Base-by-base conservation (phyloP, 2,329 filamentous ascomycete species). In the Sporothrix variecibatus region DNA sequence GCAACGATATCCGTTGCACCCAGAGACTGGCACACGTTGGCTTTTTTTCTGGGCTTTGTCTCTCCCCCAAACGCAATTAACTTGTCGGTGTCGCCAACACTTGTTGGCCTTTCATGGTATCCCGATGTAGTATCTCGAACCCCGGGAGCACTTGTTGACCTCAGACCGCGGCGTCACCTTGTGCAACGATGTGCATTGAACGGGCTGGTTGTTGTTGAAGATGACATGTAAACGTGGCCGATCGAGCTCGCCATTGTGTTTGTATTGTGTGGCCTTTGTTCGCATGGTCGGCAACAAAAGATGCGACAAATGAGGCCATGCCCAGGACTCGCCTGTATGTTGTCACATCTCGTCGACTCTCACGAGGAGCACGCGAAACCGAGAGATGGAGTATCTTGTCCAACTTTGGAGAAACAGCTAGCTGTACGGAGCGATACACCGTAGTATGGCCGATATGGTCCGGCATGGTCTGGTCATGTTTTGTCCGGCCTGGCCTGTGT, bases 151-250 rank as follows among this genome's bases (percentile, higher is more conserved):
- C 15, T 15, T 17, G 40, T 49, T 49, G 43, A 6, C 15, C 43
- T 15, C 43, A 49, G 15, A 26, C 51, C 15, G 34, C 31, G 40
- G 43, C 43, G 11, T 43, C 8, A 38, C 9, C n/a, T 68, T 68
- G 65, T 68, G 65, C 43, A 17, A 68, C 34, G 65, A 64, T 26
- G 34, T 64, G 60, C 60, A 64, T 40, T 64, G 20, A 64, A 26
- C 15, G 20, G 23, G 12, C 17, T 40, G 31, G n/a, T 43, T 17
- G 38, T 68, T 51, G 26, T 34, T 12, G 20, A 43, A 31, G 40
- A 26, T 31, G 46, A 40, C 60, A 40, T 17, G 23, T 11, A 6
- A 26, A 65, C n/a, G 38, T 65, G 62, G 5, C 23, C 23, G 38
- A 46, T 43, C 38, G 38, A 28, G 38, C 17, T 46, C 8, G 65